Evolutionary conservation across 371 early-diverging fungal genomes (phyloP).

Genomic region (Mortierella sp.): DNA sequence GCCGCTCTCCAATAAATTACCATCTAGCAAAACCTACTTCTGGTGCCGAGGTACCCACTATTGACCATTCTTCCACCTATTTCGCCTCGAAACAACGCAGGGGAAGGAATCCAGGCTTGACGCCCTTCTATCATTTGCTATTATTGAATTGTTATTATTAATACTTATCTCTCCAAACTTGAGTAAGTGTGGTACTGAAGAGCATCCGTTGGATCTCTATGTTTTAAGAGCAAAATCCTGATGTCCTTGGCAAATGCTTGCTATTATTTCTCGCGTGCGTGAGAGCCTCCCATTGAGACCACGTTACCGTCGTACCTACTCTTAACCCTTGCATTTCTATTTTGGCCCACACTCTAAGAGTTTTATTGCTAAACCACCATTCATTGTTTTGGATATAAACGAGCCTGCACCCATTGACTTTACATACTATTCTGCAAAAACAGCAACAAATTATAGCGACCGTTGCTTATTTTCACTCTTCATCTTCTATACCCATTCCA

Average conservation of each 20-base stretch:
- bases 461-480: neutral
- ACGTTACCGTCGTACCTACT: neutral
- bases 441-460: neutral
- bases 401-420: neutral
- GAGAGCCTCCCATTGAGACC: neutral
- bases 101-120: no score
- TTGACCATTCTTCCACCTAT: no score
- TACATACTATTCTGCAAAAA: neutral
- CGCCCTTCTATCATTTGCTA: no score
- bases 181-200: neutral
- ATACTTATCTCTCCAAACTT: neutral
- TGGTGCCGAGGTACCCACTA: no score
- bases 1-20: no score
- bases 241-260: neutral
- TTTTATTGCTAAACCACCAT: neutral
- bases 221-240: neutral
- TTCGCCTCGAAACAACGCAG: no score
- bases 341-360: neutral
- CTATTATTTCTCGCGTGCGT: neutral
- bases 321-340: constrained; percentile 9
- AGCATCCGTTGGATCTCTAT: neutral
- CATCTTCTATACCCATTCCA: no score
- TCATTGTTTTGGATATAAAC: neutral
- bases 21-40: no score
- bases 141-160: neutral